Evolutionary conservation across 352 stramenopile genomes (phyloP).

Genomic region (Elongisporangium undulatum): DNA sequence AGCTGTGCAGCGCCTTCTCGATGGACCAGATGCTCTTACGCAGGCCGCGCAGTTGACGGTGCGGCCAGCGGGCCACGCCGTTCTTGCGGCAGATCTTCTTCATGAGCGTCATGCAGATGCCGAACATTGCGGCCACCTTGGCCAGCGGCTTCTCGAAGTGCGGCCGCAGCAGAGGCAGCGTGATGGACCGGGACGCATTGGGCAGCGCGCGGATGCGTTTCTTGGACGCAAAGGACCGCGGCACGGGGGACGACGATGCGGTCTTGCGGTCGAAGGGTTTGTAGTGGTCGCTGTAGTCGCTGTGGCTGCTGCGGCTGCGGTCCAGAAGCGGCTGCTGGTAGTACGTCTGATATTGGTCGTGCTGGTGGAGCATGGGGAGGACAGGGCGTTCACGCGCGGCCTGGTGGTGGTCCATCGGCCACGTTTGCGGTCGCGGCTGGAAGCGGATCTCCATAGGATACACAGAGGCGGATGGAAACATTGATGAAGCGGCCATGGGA

Average conservation of each 20-base stretch:
- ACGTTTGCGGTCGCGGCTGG: neutral
- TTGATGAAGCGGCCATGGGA: neutral
- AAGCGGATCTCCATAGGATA: neutral
- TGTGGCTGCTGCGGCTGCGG: neutral
- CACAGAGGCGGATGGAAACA: neutral
- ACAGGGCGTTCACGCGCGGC: neutral
- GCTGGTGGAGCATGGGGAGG: neutral
- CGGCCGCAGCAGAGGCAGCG: slow-evolving; percentile 57
- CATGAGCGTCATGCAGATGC: slow-evolving; percentile 83
- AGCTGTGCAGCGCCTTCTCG: slow-evolving; percentile 65
- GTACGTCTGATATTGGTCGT: neutral
- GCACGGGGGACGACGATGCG: neutral
- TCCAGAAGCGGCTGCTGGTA: neutral
- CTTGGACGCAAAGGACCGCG: slow-evolving; percentile 22
- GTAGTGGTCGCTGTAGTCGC: neutral
- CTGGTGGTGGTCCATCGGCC: neutral
- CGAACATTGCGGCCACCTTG: slow-evolving; percentile 67
- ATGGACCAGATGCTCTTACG: slow-evolving; percentile 81
- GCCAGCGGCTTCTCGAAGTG: slow-evolving; percentile 77
- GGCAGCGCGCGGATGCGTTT: slow-evolving; percentile 67
- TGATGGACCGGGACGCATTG: slow-evolving; percentile 80
- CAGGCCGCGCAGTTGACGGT: slow-evolving; percentile 67
- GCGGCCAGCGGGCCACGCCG: slow-evolving; percentile 64
- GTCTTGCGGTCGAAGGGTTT: neutral
- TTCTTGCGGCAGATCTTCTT: slow-evolving; percentile 85